Base-by-base conservation (phyloP, 805 yeast genomes). In the Debaryomyces maramus region DNA sequence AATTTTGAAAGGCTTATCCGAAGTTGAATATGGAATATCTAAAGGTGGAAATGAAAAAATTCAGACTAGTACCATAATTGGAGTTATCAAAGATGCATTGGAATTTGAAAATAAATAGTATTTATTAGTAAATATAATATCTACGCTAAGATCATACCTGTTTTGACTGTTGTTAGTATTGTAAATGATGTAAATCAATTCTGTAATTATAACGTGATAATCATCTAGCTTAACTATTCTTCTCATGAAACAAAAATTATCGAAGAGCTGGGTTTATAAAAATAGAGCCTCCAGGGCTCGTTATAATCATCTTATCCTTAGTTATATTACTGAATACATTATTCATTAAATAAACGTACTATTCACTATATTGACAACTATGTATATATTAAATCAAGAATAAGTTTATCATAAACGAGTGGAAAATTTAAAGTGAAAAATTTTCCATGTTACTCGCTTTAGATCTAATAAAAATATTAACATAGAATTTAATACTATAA, bases 11-110 rank as follows among this genome's bases (percentile, higher is more conserved):
- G 88, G 88, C 1, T 67, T 93, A 38, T 80, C 90, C 10, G 97
- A 91, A 42, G 78, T 93, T 17, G 99, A 93, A 65, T 91, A 90
- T 60, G 84, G 95, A 1, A 83, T 93, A 26, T 81, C 95, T 13
- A 82, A 80, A 58, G 99, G 99, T 7, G 97, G 98, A 2, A 86
- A 82, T 56, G 97, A 90, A 44, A 85, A 83, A 59, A 77, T 93
- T 22, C 97, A 91, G 56, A 78, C 88, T 32, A 85, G 93, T 54
- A 97, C 97, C 2, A 81, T 86, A 39, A 83, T 93, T 40, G 97
- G 96, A 0, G 88, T 83, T 5, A 80, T 93, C 23, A 90, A 89
- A 60, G 65, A 65, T 11, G 83, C 87, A 0, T 61, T 83, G 64
- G 85, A 80, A 48, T 36, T 39, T 36, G 51, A 53, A 43, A 33